Evolutionary conservation across 2,329 filamentous ascomycete species (phyloP).

Genomic region (Drechslera avenae): DNA sequence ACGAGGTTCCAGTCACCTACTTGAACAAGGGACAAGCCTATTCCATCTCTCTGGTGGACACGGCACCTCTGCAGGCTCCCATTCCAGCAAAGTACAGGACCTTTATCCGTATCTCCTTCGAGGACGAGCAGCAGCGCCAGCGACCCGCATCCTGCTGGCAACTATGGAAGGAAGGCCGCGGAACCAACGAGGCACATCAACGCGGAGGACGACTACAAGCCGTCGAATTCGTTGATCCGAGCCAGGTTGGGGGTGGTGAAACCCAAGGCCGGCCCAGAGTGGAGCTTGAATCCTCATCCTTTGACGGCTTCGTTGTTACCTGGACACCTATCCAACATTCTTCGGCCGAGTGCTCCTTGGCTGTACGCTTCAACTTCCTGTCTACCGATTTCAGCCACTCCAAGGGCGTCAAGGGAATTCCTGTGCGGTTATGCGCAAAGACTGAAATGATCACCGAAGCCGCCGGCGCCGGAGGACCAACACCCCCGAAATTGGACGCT

Average conservation of each 20-base stretch:
- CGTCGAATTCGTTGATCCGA: slow-evolving; percentile 84
- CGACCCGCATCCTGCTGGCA: slow-evolving; percentile 86
- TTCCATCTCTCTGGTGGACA: slow-evolving; percentile 82
- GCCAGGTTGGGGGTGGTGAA: slow-evolving; percentile 60
- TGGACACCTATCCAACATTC: slow-evolving; percentile 77
- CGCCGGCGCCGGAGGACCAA: slow-evolving; percentile 53
- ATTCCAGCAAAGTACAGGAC: slow-evolving; percentile 78
- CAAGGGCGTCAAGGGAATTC: slow-evolving; percentile 97
- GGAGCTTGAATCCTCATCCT: slow-evolving; percentile 69
- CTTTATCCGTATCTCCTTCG: slow-evolving; percentile 92
- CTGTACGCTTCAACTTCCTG: slow-evolving; percentile 96
- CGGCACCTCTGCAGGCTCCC: slow-evolving; percentile 62
- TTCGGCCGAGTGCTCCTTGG: slow-evolving; percentile 77
- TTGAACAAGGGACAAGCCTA: slow-evolving; percentile 98
- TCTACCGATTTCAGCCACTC: slow-evolving; percentile 99
- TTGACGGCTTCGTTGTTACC: slow-evolving; percentile 89
- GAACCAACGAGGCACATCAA: slow-evolving; percentile 94
- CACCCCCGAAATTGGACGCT: slow-evolving; percentile 51
- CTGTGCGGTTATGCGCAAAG: slow-evolving; percentile 89
- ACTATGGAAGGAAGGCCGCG: slow-evolving; percentile 93
- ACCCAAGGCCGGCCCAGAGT: slow-evolving; percentile 53
- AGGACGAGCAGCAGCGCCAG: slow-evolving; percentile 89
- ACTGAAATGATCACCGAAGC: slow-evolving; percentile 70
- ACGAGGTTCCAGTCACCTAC: slow-evolving; percentile 97
- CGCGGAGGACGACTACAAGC: slow-evolving; percentile 90